A percentile compares a stretch with the other conserved stretches of the same genome.
Conservation (phyloP, 345 rosid species). For the Mangifera indica region DNA sequence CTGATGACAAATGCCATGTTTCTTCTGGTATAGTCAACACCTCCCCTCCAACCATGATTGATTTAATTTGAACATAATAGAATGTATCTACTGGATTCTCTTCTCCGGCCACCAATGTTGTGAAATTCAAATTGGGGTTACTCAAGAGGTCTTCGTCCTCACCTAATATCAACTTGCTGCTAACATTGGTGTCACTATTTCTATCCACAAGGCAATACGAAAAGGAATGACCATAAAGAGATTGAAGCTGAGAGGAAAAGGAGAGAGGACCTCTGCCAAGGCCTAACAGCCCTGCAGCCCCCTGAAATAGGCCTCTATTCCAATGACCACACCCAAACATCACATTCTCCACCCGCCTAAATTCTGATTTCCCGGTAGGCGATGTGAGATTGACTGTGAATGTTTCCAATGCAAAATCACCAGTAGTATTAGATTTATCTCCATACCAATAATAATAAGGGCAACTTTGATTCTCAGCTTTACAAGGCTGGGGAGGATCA, state of each 20-base stretch:
- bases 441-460: constrained; percentile 90
- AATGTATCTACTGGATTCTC: constrained; percentile 65
- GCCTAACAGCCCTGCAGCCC: constrained; percentile 86
- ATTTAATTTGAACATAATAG: constrained; percentile 72
- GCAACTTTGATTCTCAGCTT: constrained; percentile 60
- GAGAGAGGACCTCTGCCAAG: constrained; percentile 92
- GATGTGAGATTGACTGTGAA: constrained; percentile 73
- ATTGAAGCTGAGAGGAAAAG: constrained; percentile 79
- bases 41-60: constrained; percentile 65
- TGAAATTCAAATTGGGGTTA: constrained; percentile 64
- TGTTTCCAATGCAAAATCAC: constrained; percentile 76
- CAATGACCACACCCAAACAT: constrained; percentile 96
- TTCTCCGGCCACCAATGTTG: constrained; percentile 56
- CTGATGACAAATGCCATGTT: constrained; percentile 61
- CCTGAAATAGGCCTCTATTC: constrained; percentile 79
- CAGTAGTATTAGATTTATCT: constrained; percentile 84
- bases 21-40: constrained; percentile 59
- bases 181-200: constrained; percentile 58
- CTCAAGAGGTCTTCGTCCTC: constrained; percentile 57
- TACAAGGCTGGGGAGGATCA: constrained; percentile 64
- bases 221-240: constrained; percentile 73
- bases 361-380: constrained; percentile 41
- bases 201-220: constrained; percentile 85
- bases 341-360: constrained; percentile 55
- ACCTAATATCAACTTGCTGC: constrained; percentile 86